These are phyloP conservation scores for Solanum sejunctum DNA, from an alignment of 257 asterid genomes.

Conservation along the genomic window DNA sequence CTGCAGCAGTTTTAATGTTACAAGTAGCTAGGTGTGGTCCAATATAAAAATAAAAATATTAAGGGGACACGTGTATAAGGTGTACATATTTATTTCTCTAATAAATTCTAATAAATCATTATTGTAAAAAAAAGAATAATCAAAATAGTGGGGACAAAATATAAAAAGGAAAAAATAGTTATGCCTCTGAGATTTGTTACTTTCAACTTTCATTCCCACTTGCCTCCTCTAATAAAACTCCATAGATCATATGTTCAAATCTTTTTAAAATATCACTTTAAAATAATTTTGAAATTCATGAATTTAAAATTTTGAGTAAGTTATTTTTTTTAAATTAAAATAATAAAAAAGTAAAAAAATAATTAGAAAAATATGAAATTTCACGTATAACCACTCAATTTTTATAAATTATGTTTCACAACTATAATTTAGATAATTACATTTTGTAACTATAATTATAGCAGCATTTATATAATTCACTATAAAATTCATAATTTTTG, in stretches of 20 bases:
- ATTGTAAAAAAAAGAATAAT: neutral
- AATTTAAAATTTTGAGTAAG: neutral
- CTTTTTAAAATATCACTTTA: no score
- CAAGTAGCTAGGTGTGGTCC: neutral
- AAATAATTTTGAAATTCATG: neutral
- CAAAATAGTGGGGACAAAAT: neutral
- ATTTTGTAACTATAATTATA: no score
- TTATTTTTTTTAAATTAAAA: no score
- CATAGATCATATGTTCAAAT: neutral
- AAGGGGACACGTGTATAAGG: conserved; percentile 17
- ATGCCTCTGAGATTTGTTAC: neutral
- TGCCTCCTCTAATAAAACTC: neutral
- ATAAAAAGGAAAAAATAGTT: neutral
- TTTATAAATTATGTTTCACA: no score
- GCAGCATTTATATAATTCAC: no score
- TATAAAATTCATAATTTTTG: no score
- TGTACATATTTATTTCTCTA: neutral
- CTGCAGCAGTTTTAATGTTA: neutral
- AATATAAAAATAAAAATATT: neutral
- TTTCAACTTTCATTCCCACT: conserved; percentile 7
- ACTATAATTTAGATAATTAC: no score
- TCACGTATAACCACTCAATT: no score
- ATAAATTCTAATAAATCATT: neutral
- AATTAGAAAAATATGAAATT: neutral
- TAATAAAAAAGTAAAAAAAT: neutral